These are phyloP conservation scores for Gossypium lobatum DNA, from an alignment of 441 rosid species.

Conservation along the genomic window DNA sequence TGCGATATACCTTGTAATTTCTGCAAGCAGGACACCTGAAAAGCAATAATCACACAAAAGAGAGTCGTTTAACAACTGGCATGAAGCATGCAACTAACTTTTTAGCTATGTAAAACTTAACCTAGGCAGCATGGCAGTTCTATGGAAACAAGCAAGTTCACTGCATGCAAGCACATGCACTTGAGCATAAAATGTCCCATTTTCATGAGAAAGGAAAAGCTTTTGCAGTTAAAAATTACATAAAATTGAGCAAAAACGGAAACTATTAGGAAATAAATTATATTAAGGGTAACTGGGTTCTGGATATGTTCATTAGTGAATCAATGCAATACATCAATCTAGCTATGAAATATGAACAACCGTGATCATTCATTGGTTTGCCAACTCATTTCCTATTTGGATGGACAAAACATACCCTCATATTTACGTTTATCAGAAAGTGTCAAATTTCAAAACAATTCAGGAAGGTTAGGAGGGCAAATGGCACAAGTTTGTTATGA, in stretches of 20 bases:
- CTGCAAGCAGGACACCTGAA: constrained; percentile 98
- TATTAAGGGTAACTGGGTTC: neutral
- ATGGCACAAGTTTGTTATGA: neutral
- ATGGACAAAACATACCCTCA: neutral
- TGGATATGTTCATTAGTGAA: neutral
- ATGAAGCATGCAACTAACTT: neutral
- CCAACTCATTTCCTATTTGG: neutral
- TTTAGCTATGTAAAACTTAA: neutral
- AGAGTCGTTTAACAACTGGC: constrained; percentile 21
- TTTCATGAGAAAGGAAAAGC: neutral
- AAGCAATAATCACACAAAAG: constrained; percentile 18
- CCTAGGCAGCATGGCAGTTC: neutral
- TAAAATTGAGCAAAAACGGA: neutral
- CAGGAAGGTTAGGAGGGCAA: neutral
- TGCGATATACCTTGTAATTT: constrained; percentile 73
- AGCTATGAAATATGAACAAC: neutral
- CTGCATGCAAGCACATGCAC: neutral
- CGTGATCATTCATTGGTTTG: neutral
- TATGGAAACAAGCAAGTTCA: too few species aligned
- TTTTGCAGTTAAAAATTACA: neutral
- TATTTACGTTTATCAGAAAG: neutral
- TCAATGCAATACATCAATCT: neutral
- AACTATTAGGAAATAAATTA: neutral
- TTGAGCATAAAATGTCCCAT: neutral
- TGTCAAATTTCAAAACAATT: neutral